These are phyloP conservation scores for Macrophomina tecta DNA, from an alignment of 2,329 filamentous ascomycete genomes.

Conservation along the genomic window DNA sequence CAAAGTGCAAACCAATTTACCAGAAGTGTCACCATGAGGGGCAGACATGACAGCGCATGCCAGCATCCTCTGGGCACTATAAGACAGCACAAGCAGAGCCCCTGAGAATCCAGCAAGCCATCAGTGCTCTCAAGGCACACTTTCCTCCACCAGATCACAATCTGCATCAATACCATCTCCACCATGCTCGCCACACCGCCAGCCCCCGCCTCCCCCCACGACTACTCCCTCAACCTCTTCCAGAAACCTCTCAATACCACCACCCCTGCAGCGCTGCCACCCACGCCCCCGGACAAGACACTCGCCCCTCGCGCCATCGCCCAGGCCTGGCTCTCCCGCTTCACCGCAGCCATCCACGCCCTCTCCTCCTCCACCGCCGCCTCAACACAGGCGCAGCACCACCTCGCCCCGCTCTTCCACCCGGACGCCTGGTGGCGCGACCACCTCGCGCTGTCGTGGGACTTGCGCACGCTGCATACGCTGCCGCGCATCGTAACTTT, in stretches of 20 bases:
- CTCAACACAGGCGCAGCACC: background rate
- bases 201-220: constrained; percentile 31
- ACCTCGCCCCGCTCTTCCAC: constrained; percentile 46
- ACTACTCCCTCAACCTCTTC: constrained; percentile 35
- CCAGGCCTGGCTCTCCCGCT: constrained; percentile 38
- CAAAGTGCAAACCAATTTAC: background rate
- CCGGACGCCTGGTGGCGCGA: constrained; percentile 64
- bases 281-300: constrained; percentile 11
- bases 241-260: constrained; percentile 18
- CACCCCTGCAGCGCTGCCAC: constrained; percentile 31
- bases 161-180: background rate
- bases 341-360: constrained; percentile 30
- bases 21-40: too few relatives aligned
- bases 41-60: background rate
- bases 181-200: constrained; percentile 31
- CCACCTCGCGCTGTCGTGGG: constrained; percentile 63
- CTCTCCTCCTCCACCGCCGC: constrained; percentile 25
- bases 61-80: background rate
- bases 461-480: constrained; percentile 59
- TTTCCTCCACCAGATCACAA: too few relatives aligned
- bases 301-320: constrained; percentile 33
- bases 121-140: too few relatives aligned
- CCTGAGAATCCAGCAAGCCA: too few relatives aligned
- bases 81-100: background rate
- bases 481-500: constrained; percentile 49